Percentiles rank a stretch among this genome's conserved stretches.
phyloP scores from a whole-genome alignment of 225 moss, liverwort and hornwort species.

The Anthoceros angustus region DNA sequence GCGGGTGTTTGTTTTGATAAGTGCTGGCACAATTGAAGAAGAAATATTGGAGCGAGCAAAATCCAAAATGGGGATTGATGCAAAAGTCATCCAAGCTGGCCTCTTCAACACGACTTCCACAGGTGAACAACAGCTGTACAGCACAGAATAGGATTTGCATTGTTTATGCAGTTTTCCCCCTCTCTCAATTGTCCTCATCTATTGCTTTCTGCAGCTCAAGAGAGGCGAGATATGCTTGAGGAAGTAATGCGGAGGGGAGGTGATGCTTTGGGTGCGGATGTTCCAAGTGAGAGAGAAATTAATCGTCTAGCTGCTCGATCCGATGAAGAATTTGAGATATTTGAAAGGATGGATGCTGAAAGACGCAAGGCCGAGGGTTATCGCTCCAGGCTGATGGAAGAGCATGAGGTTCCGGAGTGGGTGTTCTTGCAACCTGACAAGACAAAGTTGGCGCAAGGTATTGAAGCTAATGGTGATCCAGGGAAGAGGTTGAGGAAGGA shows the following conservation, averaged over 20 bases:
- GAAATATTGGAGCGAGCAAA: constrained; percentile 95
- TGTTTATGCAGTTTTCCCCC: background rate
- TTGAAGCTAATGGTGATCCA: constrained; percentile 20
- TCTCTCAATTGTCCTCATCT: background rate
- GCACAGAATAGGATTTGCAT: background rate
- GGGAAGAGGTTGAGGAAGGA: constrained; percentile 85
- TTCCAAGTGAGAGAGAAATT: constrained; percentile 95
- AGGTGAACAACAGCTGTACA: constrained; percentile 7
- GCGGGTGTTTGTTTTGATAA: constrained; percentile 89
- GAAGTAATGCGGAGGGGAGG: constrained; percentile 92
- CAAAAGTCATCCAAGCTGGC: constrained; percentile 98
- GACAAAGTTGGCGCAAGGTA: constrained; percentile 27
- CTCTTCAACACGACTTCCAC: constrained; percentile 98
- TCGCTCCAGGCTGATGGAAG: constrained; percentile 64
- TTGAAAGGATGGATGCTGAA: constrained; percentile 87
- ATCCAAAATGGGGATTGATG: constrained; percentile 99
- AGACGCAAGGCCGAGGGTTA: constrained; percentile 71
- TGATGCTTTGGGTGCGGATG: constrained; percentile 79
- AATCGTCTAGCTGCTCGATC: constrained; percentile 76
- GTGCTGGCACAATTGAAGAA: constrained; percentile 96
- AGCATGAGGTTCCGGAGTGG: constrained; percentile 98
- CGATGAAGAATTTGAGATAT: constrained; percentile 53
- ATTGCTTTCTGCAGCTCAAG: constrained; percentile 31
- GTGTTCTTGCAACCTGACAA: constrained; percentile 54
- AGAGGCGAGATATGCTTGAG: constrained; percentile 94